Base-by-base conservation (phyloP, 1,284 basidiomycete species). In the Cronartium quercuum region DNA sequence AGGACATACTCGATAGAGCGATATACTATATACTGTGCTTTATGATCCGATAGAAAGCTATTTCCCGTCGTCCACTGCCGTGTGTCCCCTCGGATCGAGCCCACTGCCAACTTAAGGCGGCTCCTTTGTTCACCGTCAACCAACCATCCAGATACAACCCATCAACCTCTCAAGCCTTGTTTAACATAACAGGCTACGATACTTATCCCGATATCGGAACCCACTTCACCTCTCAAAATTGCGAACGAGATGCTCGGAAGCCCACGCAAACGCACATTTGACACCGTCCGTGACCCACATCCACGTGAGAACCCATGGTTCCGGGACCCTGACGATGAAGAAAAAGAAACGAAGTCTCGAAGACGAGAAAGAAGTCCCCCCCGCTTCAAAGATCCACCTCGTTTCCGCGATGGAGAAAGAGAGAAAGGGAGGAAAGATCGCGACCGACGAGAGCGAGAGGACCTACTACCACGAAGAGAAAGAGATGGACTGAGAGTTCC, bases 231-330 rank as follows among this genome's bases (percentile, higher is more conserved):
- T n/a, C n/a, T n/a, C n/a, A n/a, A n/a, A n/a, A n/a, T n/a, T n/a
- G n/a, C n/a, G n/a, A n/a, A n/a, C n/a, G n/a, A n/a, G n/a, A 73
- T 73, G 63, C 24, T 73, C 40, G 70, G 57, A 65, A 58, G 42
- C 41, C 70, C 70, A 41, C 70, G 70, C 18, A 73, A 73, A 66
- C 70, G 70, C 2, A 38, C 63, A 21, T 73, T 73, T 34, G 70
- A 37, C 15, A 65, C 51, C 0, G 57, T 73, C 51, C 24, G 64
- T 21, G 62, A 71, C 29, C 61, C 68, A 71, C 64, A 61, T 24
- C 34, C 18, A 34, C 21, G 41, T 9, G 41, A 75, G n/a, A 75
- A 67, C 57, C 71, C 71, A 37, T 75, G 71, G 71, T 75, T 75
- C 35, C 35, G 70, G 24, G 71, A 75, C 44, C 71, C 71, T 35